Base-by-base conservation (phyloP, 768 basidiomycete genomes). In the Naganishia friedmannii region DNA sequence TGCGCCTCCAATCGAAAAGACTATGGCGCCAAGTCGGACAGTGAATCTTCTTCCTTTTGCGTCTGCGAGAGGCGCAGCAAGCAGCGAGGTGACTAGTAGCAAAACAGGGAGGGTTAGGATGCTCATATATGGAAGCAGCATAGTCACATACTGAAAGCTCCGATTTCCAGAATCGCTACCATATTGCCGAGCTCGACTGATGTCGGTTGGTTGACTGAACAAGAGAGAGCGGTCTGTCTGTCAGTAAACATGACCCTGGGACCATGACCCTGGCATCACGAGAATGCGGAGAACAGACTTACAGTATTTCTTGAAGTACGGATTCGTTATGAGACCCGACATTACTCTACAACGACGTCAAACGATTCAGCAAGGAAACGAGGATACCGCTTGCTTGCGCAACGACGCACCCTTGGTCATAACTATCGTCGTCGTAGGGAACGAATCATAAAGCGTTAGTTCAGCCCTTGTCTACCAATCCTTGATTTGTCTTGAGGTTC, bases 121-220 rank as follows among this genome's bases (percentile, higher is more conserved):
- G 7, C 3, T 57, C 55, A 65, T 55, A 55, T 45, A 55, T 19
- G 10, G 19, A 39, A 66, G 23, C 6, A 15, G 15, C 53, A 65
- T 34, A 51, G 37, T n/a, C 34, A 83, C 88, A 53, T 77, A 91
- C 92, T 85, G 79, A 96, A 89, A 46, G 93, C 93, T 53, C 93
- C 93, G 42, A 97, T 85, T 81, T 97, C 93, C 39, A 95, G 83
- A 6, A 94, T 89, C n/a, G 93, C 91, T 48, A 96, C 93, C 90
- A 97, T 93, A 23, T 91, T 92, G n/a, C 92, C 93, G 28, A 93
- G 81, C 75, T 89, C 86, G 60, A 89, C 82, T 0, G 89, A 84
- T 19, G 85, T 85, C 21, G 92, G 93, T 23, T 88, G 85, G 70
- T 90, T 83, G 84, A 97, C 77, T 78, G 42, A 37, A 37, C n/a